Evolutionary conservation across 768 basidiomycete genomes (phyloP).

Genomic region (Agaricus blazei): DNA sequence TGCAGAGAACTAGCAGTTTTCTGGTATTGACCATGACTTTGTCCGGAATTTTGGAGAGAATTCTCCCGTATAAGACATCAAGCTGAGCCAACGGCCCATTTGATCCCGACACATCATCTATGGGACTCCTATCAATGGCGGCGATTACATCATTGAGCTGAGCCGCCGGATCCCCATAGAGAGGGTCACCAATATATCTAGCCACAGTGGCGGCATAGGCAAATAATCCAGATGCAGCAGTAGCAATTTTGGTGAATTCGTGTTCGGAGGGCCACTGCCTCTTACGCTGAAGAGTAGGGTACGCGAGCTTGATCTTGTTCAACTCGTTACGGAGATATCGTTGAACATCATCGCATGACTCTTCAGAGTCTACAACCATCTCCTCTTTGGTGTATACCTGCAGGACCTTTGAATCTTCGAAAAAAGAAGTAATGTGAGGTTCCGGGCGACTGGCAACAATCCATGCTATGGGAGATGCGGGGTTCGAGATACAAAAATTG

Average conservation of each 20-base stretch:
- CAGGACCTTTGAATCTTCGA: background rate
- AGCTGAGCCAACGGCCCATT: too few relatives aligned
- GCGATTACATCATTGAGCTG: background rate
- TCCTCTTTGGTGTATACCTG: background rate
- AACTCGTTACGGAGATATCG: too few relatives aligned
- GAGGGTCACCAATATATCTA: conserved; percentile 16
- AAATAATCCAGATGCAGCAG: conserved; percentile 20
- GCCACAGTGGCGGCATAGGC: conserved; percentile 20
- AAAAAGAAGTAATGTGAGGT: conserved; percentile 13
- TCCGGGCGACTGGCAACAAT: conserved; percentile 24
- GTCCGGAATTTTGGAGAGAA: too few relatives aligned
- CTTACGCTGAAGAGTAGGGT: too few relatives aligned
- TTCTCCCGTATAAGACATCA: too few relatives aligned
- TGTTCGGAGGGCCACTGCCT: conserved; percentile 15
- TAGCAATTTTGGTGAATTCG: conserved; percentile 9
- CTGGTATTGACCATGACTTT: too few relatives aligned
- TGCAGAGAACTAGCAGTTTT: too few relatives aligned
- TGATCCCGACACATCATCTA: too few relatives aligned
- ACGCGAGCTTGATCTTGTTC: too few relatives aligned
- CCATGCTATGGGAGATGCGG: conserved; percentile 15
- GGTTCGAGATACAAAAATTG: background rate
- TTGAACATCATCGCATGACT: background rate
- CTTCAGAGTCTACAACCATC: background rate
- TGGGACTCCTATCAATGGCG: background rate
- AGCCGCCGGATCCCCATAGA: background rate